Conservation (phyloP, 2,329 filamentous ascomycete species). For the Colletotrichum costaricense region DNA sequence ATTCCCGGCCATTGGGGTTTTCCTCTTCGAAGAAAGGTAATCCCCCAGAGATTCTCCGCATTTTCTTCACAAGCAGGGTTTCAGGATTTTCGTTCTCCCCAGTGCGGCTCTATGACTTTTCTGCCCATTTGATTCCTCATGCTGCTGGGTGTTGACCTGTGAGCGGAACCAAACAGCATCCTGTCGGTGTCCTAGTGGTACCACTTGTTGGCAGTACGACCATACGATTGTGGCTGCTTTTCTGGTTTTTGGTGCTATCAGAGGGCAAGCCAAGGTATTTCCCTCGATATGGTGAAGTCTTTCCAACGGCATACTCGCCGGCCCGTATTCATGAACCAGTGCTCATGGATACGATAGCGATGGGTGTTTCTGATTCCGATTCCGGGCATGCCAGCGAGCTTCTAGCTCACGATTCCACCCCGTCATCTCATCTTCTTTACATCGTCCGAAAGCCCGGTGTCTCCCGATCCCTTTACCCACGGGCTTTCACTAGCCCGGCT, state of each 20-base stretch:
- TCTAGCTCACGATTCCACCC: not conserved
- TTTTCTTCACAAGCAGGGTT: not conserved
- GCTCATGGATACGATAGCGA: not conserved
- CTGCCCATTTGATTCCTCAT: not conserved
- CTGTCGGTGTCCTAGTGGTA: not conserved
- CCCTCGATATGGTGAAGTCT: not conserved
- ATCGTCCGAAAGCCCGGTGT: not conserved
- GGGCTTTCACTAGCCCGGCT: not conserved
- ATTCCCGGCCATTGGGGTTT: not conserved
- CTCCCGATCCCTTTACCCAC: not conserved
- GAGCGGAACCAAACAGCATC: not conserved
- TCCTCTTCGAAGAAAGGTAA: not conserved
- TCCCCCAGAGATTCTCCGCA: conserved; percentile 1
- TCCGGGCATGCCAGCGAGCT: not conserved
- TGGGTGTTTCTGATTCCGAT: not conserved
- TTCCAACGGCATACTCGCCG: not conserved
- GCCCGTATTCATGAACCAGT: not conserved
- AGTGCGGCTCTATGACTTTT: not conserved
- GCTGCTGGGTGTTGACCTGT: not conserved
- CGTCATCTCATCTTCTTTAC: not conserved
- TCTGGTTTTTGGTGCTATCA: not conserved
- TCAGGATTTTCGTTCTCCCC: too few species aligned
- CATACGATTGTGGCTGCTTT: not conserved
- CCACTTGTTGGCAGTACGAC: conserved; percentile 18
- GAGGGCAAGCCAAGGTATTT: not conserved